Evolutionary conservation across 805 yeast genomes (phyloP), one percentile per base, ranked within the genome.

Genomic region (Wickerhamiella azyma): DNA sequence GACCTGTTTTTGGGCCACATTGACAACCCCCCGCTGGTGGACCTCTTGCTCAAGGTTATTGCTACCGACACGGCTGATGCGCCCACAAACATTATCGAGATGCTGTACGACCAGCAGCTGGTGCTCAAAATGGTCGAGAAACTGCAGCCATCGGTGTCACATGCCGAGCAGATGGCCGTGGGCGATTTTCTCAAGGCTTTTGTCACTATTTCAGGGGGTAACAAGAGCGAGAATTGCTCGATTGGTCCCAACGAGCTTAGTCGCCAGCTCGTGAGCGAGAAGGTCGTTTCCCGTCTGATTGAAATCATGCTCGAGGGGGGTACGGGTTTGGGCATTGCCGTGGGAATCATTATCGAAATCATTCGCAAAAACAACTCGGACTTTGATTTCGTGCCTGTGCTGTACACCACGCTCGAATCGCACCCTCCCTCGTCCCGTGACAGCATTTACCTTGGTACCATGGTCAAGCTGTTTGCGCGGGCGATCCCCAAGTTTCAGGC

Each of bases 211-310:
- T 85, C 96, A 37, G 95, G 96, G 7, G 92, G 89, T 58, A 86
- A 83, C 7, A 85, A 83, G 49, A 82, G 85, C 39, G 85, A 85
- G 48, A 88, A 84, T 52, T 82, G 94, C 2, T 83, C 94, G 9
- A 84, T 92, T 46, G 98, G 98, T 1, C 97, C 98, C 1, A 92
- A 92, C 59, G 96, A 85, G 59, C 69, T 92, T 33, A 85, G 96
- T 2, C 73, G 98, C 52, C 89, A 89, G 61, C 69, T 92, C 28
- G 96, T 88, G 11, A 80, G 94, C 14, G 78, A 78, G 37, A 70
- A 74, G 35, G 75, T 83, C 50, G 72, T 86, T 54, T 68, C 73
- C 49, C 71, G 73, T 50, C 68, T 92, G 53, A 82, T 88, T 21
- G 64, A 76, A 16, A 76, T 83, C 52, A 92, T 92, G 83, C 72